Percentiles rank a stretch among this genome's conserved stretches.
These are phyloP conservation scores for Talaromyces sp. DNA, from an alignment of 2,329 filamentous ascomycete species.

Conservation along the genomic window DNA sequence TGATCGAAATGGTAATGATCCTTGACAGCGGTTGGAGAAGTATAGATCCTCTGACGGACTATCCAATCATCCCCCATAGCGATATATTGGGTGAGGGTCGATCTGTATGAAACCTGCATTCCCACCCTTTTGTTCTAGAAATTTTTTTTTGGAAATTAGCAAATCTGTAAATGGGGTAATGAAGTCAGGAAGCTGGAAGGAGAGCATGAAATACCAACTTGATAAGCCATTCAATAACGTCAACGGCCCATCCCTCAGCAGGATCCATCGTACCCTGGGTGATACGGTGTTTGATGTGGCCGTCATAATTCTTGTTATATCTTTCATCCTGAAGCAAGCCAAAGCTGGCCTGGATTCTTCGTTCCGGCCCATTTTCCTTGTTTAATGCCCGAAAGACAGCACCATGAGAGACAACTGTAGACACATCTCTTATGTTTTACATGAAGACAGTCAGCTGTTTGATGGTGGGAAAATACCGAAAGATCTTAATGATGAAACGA, in stretches of 20 bases:
- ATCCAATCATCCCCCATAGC: not conserved
- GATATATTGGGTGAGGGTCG: not conserved
- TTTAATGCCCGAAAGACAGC: slow-evolving; percentile 6
- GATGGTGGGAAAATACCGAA: not conserved
- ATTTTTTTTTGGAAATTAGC: not conserved
- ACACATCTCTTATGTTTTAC: not conserved
- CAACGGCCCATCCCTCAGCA: not conserved
- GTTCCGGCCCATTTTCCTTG: not conserved
- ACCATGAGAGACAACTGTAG: not conserved
- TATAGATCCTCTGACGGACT: not conserved
- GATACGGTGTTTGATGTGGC: not conserved
- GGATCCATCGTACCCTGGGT: not conserved
- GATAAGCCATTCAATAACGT: not conserved
- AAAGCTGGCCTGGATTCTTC: not conserved
- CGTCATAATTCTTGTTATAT: not conserved
- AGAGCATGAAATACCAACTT: not conserved
- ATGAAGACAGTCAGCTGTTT: not conserved
- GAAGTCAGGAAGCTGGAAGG: not conserved
- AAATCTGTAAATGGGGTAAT: not conserved
- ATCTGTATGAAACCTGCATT: not conserved
- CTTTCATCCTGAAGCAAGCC: not conserved
- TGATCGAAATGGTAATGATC: not conserved
- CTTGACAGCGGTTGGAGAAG: not conserved
- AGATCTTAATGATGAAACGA: too few species aligned
- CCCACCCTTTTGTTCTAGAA: not conserved